Evolutionary conservation across 306 rosid genomes (phyloP).

Genomic region (Prosopis cineraria): DNA sequence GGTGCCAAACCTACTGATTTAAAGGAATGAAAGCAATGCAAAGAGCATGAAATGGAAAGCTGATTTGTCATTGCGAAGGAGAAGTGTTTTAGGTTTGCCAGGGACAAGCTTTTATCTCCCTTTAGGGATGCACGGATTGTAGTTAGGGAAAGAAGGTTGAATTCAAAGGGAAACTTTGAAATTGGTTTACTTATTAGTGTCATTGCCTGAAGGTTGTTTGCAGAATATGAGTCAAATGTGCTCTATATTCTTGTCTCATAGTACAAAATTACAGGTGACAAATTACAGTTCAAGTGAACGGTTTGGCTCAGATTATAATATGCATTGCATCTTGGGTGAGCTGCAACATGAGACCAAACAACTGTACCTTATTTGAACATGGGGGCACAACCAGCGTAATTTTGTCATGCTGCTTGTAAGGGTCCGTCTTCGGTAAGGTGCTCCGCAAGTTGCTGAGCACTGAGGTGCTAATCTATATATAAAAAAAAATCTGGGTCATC

Average conservation of each 20-base stretch:
- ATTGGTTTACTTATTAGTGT: slow-evolving; percentile 39
- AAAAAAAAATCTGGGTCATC: too few species aligned
- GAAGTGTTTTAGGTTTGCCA: slow-evolving; percentile 51
- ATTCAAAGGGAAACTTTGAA: slow-evolving; percentile 42
- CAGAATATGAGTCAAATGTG: slow-evolving; percentile 27
- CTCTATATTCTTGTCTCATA: neutral
- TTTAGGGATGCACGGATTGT: slow-evolving; percentile 63
- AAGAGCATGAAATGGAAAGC: slow-evolving; percentile 44
- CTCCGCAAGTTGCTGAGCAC: too few species aligned
- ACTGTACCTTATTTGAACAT: slow-evolving; percentile 17
- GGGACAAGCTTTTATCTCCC: slow-evolving; percentile 51
- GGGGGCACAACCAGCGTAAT: neutral
- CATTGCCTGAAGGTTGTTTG: slow-evolving; percentile 25
- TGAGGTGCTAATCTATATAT: too few species aligned
- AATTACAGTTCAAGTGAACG: slow-evolving; percentile 51
- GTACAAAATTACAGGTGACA: slow-evolving; percentile 34
- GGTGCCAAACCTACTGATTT: slow-evolving; percentile 48
- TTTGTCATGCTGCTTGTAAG: neutral
- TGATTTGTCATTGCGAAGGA: slow-evolving; percentile 40
- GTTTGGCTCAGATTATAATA: slow-evolving; percentile 30
- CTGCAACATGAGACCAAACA: slow-evolving; percentile 5
- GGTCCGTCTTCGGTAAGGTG: too few species aligned
- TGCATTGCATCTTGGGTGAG: slow-evolving; percentile 37
- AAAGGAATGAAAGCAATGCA: slow-evolving; percentile 54
- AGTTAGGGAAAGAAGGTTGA: slow-evolving; percentile 26